Evolutionary conservation across 108 stramenopile species (phyloP), one percentile per base, ranked within the genome.

Genomic region (Chaetoceros tenuissimus): DNA sequence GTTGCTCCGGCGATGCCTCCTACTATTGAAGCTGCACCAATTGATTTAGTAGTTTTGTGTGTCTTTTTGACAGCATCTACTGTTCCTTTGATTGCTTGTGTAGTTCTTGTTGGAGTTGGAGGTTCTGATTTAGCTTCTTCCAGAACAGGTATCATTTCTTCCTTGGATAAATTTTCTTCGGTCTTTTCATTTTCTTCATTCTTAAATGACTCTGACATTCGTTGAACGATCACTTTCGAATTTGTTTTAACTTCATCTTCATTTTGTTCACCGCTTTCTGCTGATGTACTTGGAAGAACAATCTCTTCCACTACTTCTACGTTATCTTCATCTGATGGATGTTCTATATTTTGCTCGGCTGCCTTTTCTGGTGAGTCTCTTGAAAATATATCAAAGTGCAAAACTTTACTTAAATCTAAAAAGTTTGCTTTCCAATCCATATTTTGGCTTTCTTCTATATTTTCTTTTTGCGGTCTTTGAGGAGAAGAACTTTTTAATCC

Each of bases 1-100:
- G 76, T 58, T 31, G 77, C 81, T 47, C 81, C 81, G 17, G 75
- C 81, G 28, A 82, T 67, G 13, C 74, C 68, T 0, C 78, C 81
- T 0, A 66, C 80, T 34, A 82, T 70, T 22, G 71, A 61, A 1
- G 68, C 74, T 18, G 75, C 51, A 27, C 74, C 70, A 28, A 80
- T 29, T 27, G 52, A 60, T 10, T 59, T 55, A 30, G 57, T 59
- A 29, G 53, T 40, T 13, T 47, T 56, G 16, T 0, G 23, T 1
- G 63, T 44, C 13, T 43, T 28, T 29, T 59, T 34, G 19, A 48
- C 50, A 45, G 58, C 55, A 27, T 64, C 28, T 0, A 43, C 53
- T 22, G 62, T 55, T 22, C 50, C 63, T 40, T 40, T 40, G 5
- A 40, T 40, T 5, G 13, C 34, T 10, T 40, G 5, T 40, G 8